Percentiles rank a stretch among this genome's conserved stretches.
These are phyloP conservation scores for Trichoderma lentiforme DNA, from an alignment of 2,329 filamentous ascomycete species.

Conservation along the genomic window DNA sequence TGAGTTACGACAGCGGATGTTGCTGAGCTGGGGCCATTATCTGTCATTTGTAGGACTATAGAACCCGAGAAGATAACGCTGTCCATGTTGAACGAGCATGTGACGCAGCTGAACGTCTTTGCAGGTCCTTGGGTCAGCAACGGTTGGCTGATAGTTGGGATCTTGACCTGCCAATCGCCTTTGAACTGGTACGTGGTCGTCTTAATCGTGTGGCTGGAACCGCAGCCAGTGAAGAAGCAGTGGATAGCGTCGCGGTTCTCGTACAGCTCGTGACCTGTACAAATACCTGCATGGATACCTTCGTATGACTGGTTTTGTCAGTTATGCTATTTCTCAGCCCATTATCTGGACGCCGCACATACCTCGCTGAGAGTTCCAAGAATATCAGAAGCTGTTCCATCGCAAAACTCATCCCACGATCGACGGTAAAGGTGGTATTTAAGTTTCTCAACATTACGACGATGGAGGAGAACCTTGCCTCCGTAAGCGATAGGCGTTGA, in stretches of 20 bases:
- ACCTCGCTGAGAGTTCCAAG: neutral
- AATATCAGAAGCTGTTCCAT: neutral
- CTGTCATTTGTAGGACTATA: neutral
- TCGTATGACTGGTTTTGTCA: neutral
- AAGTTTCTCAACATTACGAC: neutral
- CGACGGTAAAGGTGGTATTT: neutral
- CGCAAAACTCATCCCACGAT: neutral
- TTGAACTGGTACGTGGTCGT: neutral
- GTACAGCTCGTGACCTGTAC: neutral
- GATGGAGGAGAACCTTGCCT: neutral
- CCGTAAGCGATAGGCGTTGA: neutral
- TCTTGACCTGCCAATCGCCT: neutral
- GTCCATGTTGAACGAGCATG: neutral
- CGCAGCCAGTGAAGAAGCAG: neutral
- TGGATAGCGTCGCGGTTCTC: neutral
- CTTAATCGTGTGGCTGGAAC: neutral
- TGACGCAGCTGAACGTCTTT: neutral
- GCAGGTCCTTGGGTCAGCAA: neutral
- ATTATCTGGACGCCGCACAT: neutral
- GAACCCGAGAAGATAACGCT: neutral
- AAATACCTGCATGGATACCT: neutral
- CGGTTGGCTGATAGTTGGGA: neutral
- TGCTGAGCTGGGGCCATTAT: neutral
- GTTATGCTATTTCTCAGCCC: neutral
- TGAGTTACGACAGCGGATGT: neutral